Evolutionary conservation across 169 alveolate genomes (phyloP).

Genomic region (Hammondia hammondi): DNA sequence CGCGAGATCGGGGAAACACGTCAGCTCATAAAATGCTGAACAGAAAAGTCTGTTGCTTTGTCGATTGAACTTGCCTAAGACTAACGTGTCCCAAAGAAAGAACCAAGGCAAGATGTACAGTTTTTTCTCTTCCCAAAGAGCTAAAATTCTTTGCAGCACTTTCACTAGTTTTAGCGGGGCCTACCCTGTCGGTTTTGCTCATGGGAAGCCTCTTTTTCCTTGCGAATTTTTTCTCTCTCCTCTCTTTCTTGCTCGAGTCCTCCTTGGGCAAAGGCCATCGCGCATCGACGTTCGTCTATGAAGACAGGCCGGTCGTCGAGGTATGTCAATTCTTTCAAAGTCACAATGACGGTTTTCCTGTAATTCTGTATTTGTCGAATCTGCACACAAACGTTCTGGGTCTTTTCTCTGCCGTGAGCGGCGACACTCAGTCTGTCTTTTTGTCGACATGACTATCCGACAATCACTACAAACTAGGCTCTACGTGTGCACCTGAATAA

Average conservation of each 20-base stretch:
- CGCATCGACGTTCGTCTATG: slow-evolving; percentile 87
- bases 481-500: no score
- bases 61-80: no score
- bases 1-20: neutral
- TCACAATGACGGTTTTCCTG: slow-evolving; percentile 85
- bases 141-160: no score
- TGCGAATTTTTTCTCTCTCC: slow-evolving; percentile 78
- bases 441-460: no score
- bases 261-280: slow-evolving; percentile 87
- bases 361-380: slow-evolving; percentile 81
- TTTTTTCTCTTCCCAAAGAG: no score
- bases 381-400: neutral
- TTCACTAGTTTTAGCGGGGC: neutral
- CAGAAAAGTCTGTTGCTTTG: no score
- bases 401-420: no score
- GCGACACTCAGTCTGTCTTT: no score
- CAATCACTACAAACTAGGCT: no score
- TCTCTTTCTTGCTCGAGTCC: slow-evolving; percentile 90
- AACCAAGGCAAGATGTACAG: no score
- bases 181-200: neutral
- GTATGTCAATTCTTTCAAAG: slow-evolving; percentile 80
- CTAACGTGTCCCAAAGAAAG: no score
- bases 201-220: slow-evolving; percentile 9
- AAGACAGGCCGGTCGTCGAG: slow-evolving; percentile 91
- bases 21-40: neutral